These are phyloP conservation scores for Allantophomopsis lycopodina DNA, from an alignment of 2,329 filamentous ascomycete genomes.

Conservation along the genomic window DNA sequence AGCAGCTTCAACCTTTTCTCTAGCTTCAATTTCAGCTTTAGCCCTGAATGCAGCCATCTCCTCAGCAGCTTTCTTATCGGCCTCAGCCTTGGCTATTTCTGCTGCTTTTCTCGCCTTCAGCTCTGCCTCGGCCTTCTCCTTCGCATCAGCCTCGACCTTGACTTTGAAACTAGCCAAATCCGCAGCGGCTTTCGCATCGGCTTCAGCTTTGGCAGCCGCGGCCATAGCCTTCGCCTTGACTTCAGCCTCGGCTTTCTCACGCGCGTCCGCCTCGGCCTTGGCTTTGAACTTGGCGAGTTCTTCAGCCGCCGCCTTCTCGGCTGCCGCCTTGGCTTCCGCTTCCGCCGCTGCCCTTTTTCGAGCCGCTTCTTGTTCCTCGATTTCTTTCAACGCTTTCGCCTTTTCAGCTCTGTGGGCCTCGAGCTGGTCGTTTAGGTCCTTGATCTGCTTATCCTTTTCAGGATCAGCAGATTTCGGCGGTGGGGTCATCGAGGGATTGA, in stretches of 20 bases:
- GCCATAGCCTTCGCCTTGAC: constrained; percentile 3
- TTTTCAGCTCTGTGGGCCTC: constrained; percentile 26
- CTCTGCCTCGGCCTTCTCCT: constrained; percentile 13
- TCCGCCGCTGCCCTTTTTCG: constrained; percentile 8
- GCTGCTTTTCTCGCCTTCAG: constrained; percentile 9
- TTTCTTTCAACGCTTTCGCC: neutral
- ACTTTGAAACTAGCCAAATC: constrained; percentile 22
- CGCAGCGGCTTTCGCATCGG: constrained; percentile 8
- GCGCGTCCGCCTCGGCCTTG: constrained; percentile 3
- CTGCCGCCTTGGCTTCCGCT: constrained; percentile 7
- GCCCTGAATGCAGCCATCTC: constrained; percentile 30
- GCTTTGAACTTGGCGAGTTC: constrained; percentile 7
- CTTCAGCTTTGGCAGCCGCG: constrained; percentile 1
- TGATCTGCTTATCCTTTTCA: constrained; percentile 2
- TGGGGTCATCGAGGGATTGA: neutral
- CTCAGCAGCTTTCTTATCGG: constrained; percentile 30
- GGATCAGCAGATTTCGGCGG: constrained; percentile 1
- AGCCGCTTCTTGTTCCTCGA: constrained; percentile 5
- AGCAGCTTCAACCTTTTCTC: constrained; percentile 28
- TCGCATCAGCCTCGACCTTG: constrained; percentile 23
- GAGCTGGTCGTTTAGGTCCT: neutral
- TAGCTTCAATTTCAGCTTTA: constrained; percentile 31
- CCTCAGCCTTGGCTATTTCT: constrained; percentile 5
- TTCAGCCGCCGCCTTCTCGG: constrained; percentile 7
- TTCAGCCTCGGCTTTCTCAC: constrained; percentile 7